Conservation (phyloP, 257 asterid species). For the Rauvolfia tetraphylla region DNA sequence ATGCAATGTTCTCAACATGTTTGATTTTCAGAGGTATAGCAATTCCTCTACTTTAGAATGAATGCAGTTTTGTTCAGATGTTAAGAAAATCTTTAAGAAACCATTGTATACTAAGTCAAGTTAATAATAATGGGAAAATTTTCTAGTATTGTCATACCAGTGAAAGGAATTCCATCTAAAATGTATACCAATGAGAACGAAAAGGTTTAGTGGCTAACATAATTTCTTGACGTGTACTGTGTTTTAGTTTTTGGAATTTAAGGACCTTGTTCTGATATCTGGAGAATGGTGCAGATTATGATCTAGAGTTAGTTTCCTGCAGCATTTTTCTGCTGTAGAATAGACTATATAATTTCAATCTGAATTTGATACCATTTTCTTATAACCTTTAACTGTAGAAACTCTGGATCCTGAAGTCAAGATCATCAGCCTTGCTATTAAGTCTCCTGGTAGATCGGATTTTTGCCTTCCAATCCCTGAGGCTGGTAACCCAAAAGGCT, state of each 20-base stretch:
- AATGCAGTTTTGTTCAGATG: background rate
- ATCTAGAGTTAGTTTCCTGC: background rate
- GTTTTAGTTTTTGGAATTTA: background rate
- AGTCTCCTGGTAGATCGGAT: constrained; percentile 53
- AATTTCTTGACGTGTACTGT: background rate
- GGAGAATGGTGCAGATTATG: background rate
- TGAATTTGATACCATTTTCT: background rate
- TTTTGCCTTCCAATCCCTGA: constrained; percentile 54
- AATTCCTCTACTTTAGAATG: background rate
- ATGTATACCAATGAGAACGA: background rate
- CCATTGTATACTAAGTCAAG: background rate
- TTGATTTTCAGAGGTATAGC: background rate
- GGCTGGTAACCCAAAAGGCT: constrained; percentile 53
- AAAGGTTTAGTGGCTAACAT: background rate
- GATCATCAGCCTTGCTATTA: constrained; percentile 55
- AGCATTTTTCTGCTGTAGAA: background rate
- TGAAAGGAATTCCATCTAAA: background rate
- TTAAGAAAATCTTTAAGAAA: background rate
- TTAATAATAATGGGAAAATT: background rate
- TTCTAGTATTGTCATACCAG: no score
- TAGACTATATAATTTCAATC: background rate
- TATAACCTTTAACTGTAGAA: constrained; percentile 32
- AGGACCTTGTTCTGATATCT: background rate
- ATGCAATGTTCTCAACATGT: background rate
- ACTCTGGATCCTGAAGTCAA: constrained; percentile 69